Conservation (phyloP, 306 rosid species). For the Sphenostylis stenocarpa region DNA sequence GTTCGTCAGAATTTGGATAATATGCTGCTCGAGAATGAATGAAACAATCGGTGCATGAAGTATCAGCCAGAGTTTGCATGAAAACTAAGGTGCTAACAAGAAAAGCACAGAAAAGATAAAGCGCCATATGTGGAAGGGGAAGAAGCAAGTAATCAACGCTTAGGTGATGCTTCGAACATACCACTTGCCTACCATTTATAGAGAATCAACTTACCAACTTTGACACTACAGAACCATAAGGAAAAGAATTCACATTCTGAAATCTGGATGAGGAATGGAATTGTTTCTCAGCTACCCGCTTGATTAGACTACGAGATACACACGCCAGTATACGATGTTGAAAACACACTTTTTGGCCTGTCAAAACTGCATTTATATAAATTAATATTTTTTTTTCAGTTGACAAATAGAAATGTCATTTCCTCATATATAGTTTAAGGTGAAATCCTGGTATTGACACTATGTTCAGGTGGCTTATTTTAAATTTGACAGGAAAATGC, state of each 20-base stretch:
- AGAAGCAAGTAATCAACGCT: not conserved
- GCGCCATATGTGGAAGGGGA: conserved; percentile 43
- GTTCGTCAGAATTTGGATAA: conserved; percentile 66
- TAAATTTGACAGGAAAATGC: conserved; percentile 12
- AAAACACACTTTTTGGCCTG: conserved; percentile 16
- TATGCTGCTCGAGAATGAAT: conserved; percentile 66
- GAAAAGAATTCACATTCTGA: not conserved
- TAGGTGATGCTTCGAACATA: conserved; percentile 30
- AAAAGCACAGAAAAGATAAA: conserved; percentile 31
- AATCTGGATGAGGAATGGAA: conserved; percentile 1
- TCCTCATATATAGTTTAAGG: not conserved
- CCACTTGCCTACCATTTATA: conserved; percentile 47
- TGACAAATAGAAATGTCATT: not conserved
- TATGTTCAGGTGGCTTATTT: not conserved
- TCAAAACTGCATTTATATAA: not conserved
- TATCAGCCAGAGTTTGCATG: conserved; percentile 47
- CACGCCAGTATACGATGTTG: not conserved
- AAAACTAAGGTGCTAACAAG: conserved; percentile 40
- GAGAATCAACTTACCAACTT: conserved; percentile 39
- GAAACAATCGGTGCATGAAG: conserved; percentile 60
- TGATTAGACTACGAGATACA: not conserved
- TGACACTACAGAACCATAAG: conserved; percentile 24
- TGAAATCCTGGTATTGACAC: not conserved
- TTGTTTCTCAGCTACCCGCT: conserved; percentile 24
- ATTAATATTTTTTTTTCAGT: not conserved